Base-by-base conservation (phyloP, 768 basidiomycete genomes). In the Suillus clintonianus region DNA sequence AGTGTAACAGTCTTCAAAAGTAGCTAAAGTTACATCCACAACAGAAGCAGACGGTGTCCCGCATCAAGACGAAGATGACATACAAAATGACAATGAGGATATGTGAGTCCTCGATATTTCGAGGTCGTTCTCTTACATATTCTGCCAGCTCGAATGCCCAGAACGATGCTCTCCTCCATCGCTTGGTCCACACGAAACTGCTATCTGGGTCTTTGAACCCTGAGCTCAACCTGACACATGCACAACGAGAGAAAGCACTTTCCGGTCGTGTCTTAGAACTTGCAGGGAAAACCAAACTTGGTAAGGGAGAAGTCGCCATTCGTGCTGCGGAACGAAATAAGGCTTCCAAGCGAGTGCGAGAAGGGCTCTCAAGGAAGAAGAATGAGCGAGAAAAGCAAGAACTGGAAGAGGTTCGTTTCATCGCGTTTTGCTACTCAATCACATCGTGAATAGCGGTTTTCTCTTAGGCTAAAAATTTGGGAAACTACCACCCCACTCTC, bases 401-500 rank as follows among this genome's bases (percentile, higher is more conserved):
- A 45, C 76, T 94, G 9, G 87, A 91, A 71, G 89, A 93, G 86
- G 93, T 92, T 27, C 22, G n/a, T 39, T 61, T 47, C 17, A 22
- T 34, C 10, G 62, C n/a, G 27, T 15, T 45, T 19, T 24, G 6
- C 32, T 11, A 2, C 11, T 56, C 30, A 14, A 55, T 13, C 51
- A 60, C 32, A 10, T 62, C 24, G 32, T 64, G 32, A 14, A 55
- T 62, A 34, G 68, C 66, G 54, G 66, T 63, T 42, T 63, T 14
- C 62, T 30, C 22, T 37, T 61, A 95, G 93, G 91, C 92, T 6
- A 95, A 94, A 76, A 84, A 90, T 66, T 65, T 91, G 65, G 93
- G 93, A 19, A 94, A 93, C 73, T 95, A 94, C 72, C 92, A 95
- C 68, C 92, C 90, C 43, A 80, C 82, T 5, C 77, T 94, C 61